Evolutionary conservation across 306 rosid species (phyloP).

Genomic region (Erythrophleum fordii): DNA sequence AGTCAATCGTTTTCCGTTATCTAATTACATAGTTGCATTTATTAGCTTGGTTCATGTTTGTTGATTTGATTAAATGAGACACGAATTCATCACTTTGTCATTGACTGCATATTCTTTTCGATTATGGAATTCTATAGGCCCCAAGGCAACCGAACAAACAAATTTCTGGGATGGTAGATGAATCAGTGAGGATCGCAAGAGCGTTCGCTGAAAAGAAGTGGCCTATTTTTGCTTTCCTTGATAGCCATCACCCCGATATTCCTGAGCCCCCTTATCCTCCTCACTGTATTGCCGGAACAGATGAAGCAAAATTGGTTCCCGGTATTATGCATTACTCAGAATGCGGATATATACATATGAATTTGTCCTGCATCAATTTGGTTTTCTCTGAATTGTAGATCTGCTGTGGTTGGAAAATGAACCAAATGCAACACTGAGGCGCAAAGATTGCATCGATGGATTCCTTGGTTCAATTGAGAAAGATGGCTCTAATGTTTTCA

Average conservation of each 20-base stretch:
- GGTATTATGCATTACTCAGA: slow-evolving; percentile 48
- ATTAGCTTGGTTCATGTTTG: neutral
- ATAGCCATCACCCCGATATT: slow-evolving; percentile 74
- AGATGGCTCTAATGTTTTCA: slow-evolving; percentile 80
- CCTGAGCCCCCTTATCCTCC: slow-evolving; percentile 93
- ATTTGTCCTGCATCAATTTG: neutral
- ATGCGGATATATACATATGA: neutral
- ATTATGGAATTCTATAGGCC: slow-evolving; percentile 58
- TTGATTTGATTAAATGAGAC: neutral
- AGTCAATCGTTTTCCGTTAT: neutral
- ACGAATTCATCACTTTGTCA: neutral
- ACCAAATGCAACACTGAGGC: slow-evolving; percentile 74
- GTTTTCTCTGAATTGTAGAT: slow-evolving; percentile 48
- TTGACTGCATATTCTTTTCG: neutral
- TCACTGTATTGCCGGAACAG: slow-evolving; percentile 80
- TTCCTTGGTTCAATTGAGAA: slow-evolving; percentile 60
- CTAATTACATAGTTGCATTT: neutral
- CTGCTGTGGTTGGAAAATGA: slow-evolving; percentile 83
- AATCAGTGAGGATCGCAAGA: slow-evolving; percentile 63
- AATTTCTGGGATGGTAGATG: slow-evolving; percentile 74
- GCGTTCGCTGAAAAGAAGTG: slow-evolving; percentile 69
- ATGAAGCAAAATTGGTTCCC: slow-evolving; percentile 77
- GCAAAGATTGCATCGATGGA: slow-evolving; percentile 88
- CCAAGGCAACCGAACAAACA: slow-evolving; percentile 62
- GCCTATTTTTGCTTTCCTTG: slow-evolving; percentile 84